Evolutionary conservation across 2,329 filamentous ascomycete genomes (phyloP).

Genomic region (Botrytis medusae): DNA sequence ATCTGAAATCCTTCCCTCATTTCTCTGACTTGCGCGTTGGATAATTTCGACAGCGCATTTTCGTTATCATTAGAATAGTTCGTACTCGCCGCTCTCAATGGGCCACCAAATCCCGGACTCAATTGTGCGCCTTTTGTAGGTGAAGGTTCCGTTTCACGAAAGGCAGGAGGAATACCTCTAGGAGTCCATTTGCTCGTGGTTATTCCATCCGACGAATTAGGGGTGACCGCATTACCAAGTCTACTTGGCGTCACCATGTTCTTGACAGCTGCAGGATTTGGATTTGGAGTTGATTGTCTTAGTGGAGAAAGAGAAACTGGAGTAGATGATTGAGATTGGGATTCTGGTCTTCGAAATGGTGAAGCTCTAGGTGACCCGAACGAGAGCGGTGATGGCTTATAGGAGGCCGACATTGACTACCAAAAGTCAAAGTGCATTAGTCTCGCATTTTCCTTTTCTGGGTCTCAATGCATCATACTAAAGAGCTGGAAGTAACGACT

Average conservation of each 20-base stretch:
- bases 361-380: constrained; percentile 70
- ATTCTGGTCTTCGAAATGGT: constrained; percentile 62
- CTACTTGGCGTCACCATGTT: constrained; percentile 44
- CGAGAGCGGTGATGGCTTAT: constrained; percentile 70
- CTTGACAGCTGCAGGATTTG: constrained; percentile 61
- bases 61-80: constrained; percentile 29
- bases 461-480: constrained; percentile 11
- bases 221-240: constrained; percentile 43
- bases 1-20: constrained; percentile 93
- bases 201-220: constrained; percentile 40
- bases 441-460: constrained; percentile 14
- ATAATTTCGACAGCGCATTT: constrained; percentile 68
- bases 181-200: constrained; percentile 34
- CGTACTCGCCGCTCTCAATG: constrained; percentile 27
- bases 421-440: constrained; percentile 11
- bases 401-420: constrained; percentile 46
- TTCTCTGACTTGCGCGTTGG: constrained; percentile 79
- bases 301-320: constrained; percentile 67
- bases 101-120: constrained; percentile 36
- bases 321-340: constrained; percentile 50
- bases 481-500: constrained; percentile 18
- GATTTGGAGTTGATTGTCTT: constrained; percentile 59
- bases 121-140: constrained; percentile 37
- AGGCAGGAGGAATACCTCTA: constrained; percentile 39
- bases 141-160: constrained; percentile 38